Percentiles rank a stretch among this genome's conserved stretches.
phyloP scores from a whole-genome alignment of 169 alveolate species.

The Babesia ovis region DNA sequence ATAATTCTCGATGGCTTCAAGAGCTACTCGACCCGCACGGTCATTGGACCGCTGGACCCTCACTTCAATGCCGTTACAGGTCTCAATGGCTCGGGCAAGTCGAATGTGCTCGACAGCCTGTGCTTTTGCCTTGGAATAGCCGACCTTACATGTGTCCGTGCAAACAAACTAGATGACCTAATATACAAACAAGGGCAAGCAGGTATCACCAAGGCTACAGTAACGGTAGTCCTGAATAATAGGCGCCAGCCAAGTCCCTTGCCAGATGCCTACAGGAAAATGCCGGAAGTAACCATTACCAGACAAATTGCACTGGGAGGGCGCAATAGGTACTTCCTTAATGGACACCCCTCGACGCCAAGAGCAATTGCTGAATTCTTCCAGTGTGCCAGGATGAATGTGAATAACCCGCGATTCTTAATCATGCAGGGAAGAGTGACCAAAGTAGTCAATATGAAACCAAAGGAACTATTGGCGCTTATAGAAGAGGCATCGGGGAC shows the following conservation, averaged over 20 bases:
- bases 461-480: conserved; percentile 92
- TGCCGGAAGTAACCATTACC: conserved; percentile 89
- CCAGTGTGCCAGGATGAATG: conserved; percentile 93
- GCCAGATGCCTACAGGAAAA: conserved; percentile 82
- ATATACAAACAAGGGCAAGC: conserved; percentile 98
- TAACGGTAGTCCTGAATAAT: conserved; percentile 94
- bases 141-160: conserved; percentile 88
- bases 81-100: conserved; percentile 97
- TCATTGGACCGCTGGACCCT: conserved; percentile 90
- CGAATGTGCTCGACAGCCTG: conserved; percentile 97
- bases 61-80: conserved; percentile 99
- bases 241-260: conserved; percentile 79
- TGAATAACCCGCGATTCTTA: conserved; percentile 97
- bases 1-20: conserved; percentile 95
- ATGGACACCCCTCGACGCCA: conserved; percentile 92
- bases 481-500: conserved; percentile 99
- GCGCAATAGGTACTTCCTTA: conserved; percentile 91
- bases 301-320: conserved; percentile 93
- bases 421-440: conserved; percentile 97
- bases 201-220: conserved; percentile 97
- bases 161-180: conserved; percentile 92
- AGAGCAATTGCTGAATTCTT: conserved; percentile 92
- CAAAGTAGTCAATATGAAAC: conserved; percentile 97
- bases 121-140: conserved; percentile 95
- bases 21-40: conserved; percentile 91